A percentile compares a stretch with the other conserved stretches of the same genome.
Evolutionary conservation across 768 basidiomycete species (phyloP).

Genomic region (Leccinum barrowsii): DNA sequence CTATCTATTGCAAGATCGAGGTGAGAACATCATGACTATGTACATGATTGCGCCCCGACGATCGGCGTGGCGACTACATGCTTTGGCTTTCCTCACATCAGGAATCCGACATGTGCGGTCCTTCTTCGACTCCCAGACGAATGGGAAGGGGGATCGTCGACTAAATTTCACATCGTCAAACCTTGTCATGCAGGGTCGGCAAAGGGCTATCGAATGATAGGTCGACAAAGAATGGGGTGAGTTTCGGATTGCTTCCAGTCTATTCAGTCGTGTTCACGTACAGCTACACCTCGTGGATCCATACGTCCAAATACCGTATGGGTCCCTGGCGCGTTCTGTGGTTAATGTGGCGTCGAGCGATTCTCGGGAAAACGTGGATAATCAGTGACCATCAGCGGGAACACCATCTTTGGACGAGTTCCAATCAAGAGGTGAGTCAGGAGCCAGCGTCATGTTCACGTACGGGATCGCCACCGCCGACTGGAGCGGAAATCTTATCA

Average conservation of each 20-base stretch:
- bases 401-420: neutral
- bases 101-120: neutral
- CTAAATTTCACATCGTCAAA: neutral
- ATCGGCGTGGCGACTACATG: neutral
- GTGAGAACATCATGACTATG: neutral
- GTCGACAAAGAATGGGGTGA: neutral
- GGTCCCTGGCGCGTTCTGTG: neutral
- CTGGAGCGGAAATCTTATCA: neutral
- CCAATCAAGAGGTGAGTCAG: neutral
- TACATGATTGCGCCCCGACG: neutral
- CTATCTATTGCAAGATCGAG: neutral
- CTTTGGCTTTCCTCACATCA: neutral
- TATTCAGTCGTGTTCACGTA: neutral
- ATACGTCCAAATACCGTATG: neutral
- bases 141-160: neutral
- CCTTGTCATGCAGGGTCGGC: neutral
- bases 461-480: neutral
- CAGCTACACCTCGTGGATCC: neutral
- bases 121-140: neutral
- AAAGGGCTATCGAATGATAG: neutral
- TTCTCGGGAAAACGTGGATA: neutral
- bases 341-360: neutral
- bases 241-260: neutral
- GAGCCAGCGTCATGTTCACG: neutral
- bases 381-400: neutral